Evolutionary conservation across 1,139 yeast genomes (phyloP), one percentile per base, ranked within the genome.

Genomic region (Candida albicans): DNA sequence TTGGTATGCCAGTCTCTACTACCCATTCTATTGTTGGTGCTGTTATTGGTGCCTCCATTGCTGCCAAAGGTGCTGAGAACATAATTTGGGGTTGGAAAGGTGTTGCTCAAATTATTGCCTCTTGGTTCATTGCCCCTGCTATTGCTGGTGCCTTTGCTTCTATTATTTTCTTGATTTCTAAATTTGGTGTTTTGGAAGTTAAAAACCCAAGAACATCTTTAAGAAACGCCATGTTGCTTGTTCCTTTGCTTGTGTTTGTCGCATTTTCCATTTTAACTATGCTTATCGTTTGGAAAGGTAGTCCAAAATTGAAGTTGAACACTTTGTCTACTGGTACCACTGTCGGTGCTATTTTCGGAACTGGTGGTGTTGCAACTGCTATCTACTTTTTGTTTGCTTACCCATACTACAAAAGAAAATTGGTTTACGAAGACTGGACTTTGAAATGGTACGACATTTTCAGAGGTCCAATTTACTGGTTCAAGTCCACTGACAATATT

Each of bases 21-120:
- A 85, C 93, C 18, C 91, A 85, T 57, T 82, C 90, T 10, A 83
- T 85, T 54, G 87, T 85, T 41, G 93, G 91, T 58, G 91, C 83
- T 31, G 76, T 83, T 40, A 82, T 84, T 50, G 93, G 95, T 51
- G 75, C 87, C 13, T 84, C 88, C 46, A 77, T 86, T 57, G 95
- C 91, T 40, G 84, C 91, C 26, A 73, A 72, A 52, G 83, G 82
- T 48, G 82, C 79, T 35, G 57, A 64, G 2, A 70, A 78, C 47
- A 76, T 85, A 47, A 67, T 64, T 47, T 85, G 93, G 95, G 91
- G 89, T 22, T 85, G 93, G 93, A 48, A 53, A 14, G 90, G 90
- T 35, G 84, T 85, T 48, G 61, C 87, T 1, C 85, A 82, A 62
- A 84, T 84, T 53, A 78, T 83, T 51, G 93, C 93, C 3, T 82